Percentiles rank a stretch among this genome's conserved stretches.
These are phyloP conservation scores for Pseudopyricularia cyperi DNA, from an alignment of 2,329 filamentous ascomycete species.

Conservation along the genomic window DNA sequence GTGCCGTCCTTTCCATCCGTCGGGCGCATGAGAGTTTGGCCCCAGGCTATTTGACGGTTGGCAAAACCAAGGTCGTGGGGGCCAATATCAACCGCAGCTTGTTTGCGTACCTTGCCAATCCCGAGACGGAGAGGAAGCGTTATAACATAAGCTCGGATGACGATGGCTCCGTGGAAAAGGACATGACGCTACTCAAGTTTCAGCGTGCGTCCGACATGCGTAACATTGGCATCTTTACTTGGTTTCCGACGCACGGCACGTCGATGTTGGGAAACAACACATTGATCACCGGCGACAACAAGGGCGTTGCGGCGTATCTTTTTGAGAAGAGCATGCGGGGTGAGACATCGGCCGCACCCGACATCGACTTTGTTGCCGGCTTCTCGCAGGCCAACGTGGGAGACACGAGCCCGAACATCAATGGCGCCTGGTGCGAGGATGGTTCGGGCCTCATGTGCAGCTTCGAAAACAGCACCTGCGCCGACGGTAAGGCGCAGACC, in stretches of 20 bases:
- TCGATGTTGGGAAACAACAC: conserved; percentile 87
- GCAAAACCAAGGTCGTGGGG: conserved; percentile 44
- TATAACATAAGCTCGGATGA: conserved; percentile 39
- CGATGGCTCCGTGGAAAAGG: conserved; percentile 46
- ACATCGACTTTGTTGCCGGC: conserved; percentile 65
- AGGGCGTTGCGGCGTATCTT: conserved; percentile 74
- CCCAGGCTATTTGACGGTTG: conserved; percentile 54
- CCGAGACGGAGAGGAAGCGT: conserved; percentile 52
- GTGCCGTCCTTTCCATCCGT: conserved; percentile 65
- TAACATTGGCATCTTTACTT: conserved; percentile 70
- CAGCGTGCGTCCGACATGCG: conserved; percentile 57
- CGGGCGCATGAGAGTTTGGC: conserved; percentile 51
- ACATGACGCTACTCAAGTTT: conserved; percentile 66
- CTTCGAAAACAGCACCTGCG: conserved; percentile 68
- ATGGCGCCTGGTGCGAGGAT: conserved; percentile 79
- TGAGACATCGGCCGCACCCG: conserved; percentile 38
- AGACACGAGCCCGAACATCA: conserved; percentile 73
- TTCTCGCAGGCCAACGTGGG: conserved; percentile 89
- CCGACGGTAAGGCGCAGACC: conserved; percentile 46
- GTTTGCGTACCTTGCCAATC: conserved; percentile 75
- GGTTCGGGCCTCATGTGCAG: conserved; percentile 57
- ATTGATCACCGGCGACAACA: conserved; percentile 80
- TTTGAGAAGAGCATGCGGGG: conserved; percentile 59
- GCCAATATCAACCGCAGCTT: conserved; percentile 77
- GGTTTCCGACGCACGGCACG: conserved; percentile 85